A percentile compares a stretch with the other conserved stretches of the same genome.
Conservation (phyloP, 345 rosid species). For the Populus euphratica region DNA sequence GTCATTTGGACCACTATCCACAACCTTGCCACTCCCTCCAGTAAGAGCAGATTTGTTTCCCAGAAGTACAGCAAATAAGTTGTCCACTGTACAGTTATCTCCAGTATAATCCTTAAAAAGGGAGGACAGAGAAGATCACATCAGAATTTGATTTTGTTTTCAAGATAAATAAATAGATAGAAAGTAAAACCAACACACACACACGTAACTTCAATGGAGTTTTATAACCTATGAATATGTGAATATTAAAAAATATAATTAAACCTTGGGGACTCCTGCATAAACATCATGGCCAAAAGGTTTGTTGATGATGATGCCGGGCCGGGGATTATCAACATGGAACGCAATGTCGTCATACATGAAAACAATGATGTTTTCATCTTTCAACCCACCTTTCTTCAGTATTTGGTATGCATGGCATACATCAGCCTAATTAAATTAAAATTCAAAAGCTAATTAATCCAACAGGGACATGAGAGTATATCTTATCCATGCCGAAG, state of each 20-base stretch:
- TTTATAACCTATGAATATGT: too few relatives aligned
- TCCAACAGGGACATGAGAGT: background rate
- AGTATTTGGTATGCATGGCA: conserved; percentile 71
- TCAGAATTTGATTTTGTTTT: too few relatives aligned
- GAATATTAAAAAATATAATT: too few relatives aligned
- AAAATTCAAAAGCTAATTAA: background rate
- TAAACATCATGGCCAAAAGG: conserved; percentile 61
- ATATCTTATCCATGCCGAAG: background rate
- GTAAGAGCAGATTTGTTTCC: conserved; percentile 49
- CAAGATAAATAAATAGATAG: too few relatives aligned
- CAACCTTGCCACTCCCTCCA: conserved; percentile 68
- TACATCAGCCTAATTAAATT: conserved; percentile 48
- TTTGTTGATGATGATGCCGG: conserved; percentile 57
- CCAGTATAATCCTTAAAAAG: conserved; percentile 51
- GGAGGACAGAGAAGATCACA: too few relatives aligned
- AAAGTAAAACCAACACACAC: too few relatives aligned
- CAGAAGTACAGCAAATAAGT: conserved; percentile 49
- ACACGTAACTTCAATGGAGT: too few relatives aligned
- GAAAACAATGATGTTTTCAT: conserved; percentile 71
- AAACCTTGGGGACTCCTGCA: conserved; percentile 61
- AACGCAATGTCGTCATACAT: conserved; percentile 79
- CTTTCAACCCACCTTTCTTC: conserved; percentile 52
- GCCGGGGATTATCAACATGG: conserved; percentile 43
- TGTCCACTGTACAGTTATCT: conserved; percentile 30
- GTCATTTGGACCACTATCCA: conserved; percentile 54